Evolutionary conservation across 768 basidiomycete genomes (phyloP).

Genomic region (Mycena haematopus): DNA sequence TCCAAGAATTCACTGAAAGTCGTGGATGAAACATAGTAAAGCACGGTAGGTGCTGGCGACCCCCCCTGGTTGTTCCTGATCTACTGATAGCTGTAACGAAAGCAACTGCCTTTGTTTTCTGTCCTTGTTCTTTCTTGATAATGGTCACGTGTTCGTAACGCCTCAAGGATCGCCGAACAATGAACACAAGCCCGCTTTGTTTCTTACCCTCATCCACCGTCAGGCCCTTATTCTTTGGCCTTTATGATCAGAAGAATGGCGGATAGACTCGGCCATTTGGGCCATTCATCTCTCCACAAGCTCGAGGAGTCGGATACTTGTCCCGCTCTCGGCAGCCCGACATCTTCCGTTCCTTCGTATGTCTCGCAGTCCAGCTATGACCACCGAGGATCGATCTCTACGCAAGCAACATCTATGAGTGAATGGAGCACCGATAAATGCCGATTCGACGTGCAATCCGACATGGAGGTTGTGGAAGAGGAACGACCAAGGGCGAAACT

Average conservation of each 20-base stretch:
- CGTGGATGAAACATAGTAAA: background rate
- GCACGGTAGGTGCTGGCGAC: background rate
- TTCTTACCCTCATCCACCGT: conserved; percentile 8
- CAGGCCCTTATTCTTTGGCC: conserved; percentile 33
- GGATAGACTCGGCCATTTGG: conserved; percentile 51
- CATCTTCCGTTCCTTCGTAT: conserved; percentile 38
- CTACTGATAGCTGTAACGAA: background rate
- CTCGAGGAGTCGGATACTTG: conserved; percentile 12
- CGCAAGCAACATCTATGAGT: conserved; percentile 65
- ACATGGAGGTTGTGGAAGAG: conserved; percentile 42
- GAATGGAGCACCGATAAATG: conserved; percentile 47
- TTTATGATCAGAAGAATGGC: conserved; percentile 59
- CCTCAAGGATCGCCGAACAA: conserved; percentile 21
- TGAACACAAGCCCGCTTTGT: conserved; percentile 23
- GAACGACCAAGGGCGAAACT: conserved; percentile 27
- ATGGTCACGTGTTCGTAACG: background rate
- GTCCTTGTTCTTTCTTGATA: conserved; percentile 21
- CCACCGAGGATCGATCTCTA: conserved; percentile 73
- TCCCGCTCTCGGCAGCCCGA: conserved; percentile 30
- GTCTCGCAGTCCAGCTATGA: conserved; percentile 47
- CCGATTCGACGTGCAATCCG: conserved; percentile 22
- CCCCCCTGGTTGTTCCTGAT: background rate
- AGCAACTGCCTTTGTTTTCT: conserved; percentile 11
- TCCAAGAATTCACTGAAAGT: background rate
- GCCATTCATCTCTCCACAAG: conserved; percentile 31